These are phyloP conservation scores for Collybia nuda DNA, from an alignment of 768 basidiomycete genomes.

Conservation along the genomic window DNA sequence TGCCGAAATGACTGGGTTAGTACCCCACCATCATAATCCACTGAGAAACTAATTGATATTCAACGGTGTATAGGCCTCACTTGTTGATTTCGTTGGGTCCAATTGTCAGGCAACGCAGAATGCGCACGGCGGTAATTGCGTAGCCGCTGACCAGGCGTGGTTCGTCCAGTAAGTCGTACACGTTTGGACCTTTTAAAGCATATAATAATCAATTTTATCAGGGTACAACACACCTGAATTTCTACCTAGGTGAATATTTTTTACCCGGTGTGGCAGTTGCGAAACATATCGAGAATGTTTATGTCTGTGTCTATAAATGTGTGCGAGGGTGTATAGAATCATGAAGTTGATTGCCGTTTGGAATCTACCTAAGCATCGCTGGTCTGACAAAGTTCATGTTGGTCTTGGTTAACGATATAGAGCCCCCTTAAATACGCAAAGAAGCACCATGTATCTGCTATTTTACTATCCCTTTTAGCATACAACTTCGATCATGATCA, in stretches of 20 bases:
- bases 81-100: slow-evolving; percentile 26
- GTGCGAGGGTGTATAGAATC: not conserved
- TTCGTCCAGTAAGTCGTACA: slow-evolving; percentile 46
- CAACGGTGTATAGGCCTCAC: not conserved
- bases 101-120: slow-evolving; percentile 46
- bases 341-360: not conserved
- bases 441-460: too few species aligned
- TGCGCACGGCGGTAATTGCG: slow-evolving; percentile 46
- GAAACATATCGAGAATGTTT: too few species aligned
- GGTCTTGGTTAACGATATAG: too few species aligned
- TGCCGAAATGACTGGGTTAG: slow-evolving; percentile 49
- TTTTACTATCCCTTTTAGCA: too few species aligned
- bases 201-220: slow-evolving; percentile 1
- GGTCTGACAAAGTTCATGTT: slow-evolving; percentile 41
- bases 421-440: too few species aligned
- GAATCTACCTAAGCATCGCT: slow-evolving; percentile 24
- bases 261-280: too few species aligned
- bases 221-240: slow-evolving; percentile 18
- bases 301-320: not conserved
- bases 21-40: not conserved
- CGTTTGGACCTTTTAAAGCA: not conserved
- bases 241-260: too few species aligned
- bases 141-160: slow-evolving; percentile 42
- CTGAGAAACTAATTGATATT: too few species aligned
- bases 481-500: too few species aligned